Percentiles rank a stretch among this genome's conserved stretches.
Conservation (phyloP, 257 asterid genomes). For the Echium plantagineum region DNA sequence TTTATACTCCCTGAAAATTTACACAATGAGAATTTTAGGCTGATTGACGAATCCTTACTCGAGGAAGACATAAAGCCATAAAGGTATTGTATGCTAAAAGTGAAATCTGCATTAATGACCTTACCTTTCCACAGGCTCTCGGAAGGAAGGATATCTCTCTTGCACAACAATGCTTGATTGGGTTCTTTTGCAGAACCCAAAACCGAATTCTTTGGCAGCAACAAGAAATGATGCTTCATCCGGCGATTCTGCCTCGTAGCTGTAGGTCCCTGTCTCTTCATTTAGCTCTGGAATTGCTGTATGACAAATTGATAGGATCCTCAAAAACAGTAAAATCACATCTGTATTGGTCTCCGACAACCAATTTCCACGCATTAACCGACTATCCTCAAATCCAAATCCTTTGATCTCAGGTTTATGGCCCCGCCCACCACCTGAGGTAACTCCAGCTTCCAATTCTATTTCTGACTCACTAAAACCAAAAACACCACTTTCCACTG, state of each 20-base stretch:
- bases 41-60: not conserved
- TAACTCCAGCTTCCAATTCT: conserved; percentile 54
- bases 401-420: conserved; percentile 56
- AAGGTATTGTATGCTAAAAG: not conserved
- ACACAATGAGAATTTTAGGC: not conserved
- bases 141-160: conserved; percentile 40
- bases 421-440: conserved; percentile 38
- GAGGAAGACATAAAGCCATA: not conserved
- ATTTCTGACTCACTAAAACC: conserved; percentile 41
- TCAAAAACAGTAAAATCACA: conserved; percentile 33
- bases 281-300: conserved; percentile 44
- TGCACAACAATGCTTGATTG: conserved; percentile 41
- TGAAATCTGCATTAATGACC: not conserved
- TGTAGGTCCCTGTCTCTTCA: conserved; percentile 21
- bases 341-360: conserved; percentile 48
- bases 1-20: conserved; percentile 37
- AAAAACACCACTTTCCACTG: conserved; percentile 26
- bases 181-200: conserved; percentile 48
- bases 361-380: conserved; percentile 82
- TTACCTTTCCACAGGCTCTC: conserved; percentile 43
- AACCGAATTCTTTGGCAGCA: conserved; percentile 64
- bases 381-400: conserved; percentile 78
- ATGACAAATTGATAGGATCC: conserved; percentile 59
- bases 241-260: conserved; percentile 64
- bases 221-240: conserved; percentile 55